A percentile compares a stretch with the other conserved stretches of the same genome.
phyloP scores from a whole-genome alignment of 1,139 yeast species.

The Trichomonascaceae sp. region DNA sequence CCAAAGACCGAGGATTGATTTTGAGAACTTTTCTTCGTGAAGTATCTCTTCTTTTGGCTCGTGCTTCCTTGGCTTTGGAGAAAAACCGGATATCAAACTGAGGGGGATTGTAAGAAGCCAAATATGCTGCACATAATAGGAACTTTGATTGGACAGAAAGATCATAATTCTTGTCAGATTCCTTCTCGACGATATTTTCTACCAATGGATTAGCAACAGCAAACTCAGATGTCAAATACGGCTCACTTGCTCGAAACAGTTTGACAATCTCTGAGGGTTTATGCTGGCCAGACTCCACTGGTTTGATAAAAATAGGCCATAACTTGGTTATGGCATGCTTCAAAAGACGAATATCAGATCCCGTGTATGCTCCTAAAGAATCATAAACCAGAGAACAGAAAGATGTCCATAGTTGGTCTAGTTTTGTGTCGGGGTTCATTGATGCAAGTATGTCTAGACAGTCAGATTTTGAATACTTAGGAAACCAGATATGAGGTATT shows the following conservation, averaged over 20 bases:
- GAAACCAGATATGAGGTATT: slow-evolving; percentile 47
- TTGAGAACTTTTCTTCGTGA: slow-evolving; percentile 41
- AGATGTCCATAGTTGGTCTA: slow-evolving; percentile 16
- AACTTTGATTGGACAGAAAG: slow-evolving; percentile 55
- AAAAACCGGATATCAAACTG: slow-evolving; percentile 55
- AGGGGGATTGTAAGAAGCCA: slow-evolving; percentile 62
- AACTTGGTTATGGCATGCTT: slow-evolving; percentile 39
- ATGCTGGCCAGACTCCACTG: slow-evolving; percentile 35
- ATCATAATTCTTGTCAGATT: background rate
- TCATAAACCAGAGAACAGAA: slow-evolving; percentile 40
- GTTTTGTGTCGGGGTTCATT: background rate
- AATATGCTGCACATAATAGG: slow-evolving; percentile 59
- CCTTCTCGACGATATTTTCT: background rate
- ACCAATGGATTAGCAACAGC: slow-evolving; percentile 28
- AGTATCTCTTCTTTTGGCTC: slow-evolving; percentile 38
- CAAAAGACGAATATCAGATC: slow-evolving; percentile 45
- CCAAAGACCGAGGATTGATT: slow-evolving; percentile 48
- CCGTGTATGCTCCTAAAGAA: slow-evolving; percentile 47
- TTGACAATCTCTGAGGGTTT: slow-evolving; percentile 40
- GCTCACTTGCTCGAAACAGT: slow-evolving; percentile 42
- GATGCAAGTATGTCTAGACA: slow-evolving; percentile 36
- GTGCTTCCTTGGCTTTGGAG: slow-evolving; percentile 51
- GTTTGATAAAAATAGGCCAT: slow-evolving; percentile 49
- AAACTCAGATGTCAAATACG: slow-evolving; percentile 39
- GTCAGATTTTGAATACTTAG: slow-evolving; percentile 42